These are phyloP conservation scores for Malus orientalis DNA, from an alignment of 306 rosid genomes.

Conservation along the genomic window DNA sequence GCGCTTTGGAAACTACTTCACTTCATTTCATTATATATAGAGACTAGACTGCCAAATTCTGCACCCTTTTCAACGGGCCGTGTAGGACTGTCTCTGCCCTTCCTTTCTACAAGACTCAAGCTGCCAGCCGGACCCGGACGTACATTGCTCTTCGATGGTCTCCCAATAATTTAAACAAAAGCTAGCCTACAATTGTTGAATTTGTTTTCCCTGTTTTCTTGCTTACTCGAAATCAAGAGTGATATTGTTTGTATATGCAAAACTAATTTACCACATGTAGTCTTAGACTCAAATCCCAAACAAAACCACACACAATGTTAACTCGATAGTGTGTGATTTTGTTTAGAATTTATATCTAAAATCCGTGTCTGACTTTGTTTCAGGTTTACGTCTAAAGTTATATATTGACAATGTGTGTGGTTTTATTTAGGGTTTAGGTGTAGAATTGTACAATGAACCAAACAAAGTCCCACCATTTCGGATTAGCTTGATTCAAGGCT, in stretches of 20 bases:
- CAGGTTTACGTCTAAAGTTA: neutral
- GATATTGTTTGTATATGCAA: neutral
- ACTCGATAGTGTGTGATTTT: too few relatives aligned
- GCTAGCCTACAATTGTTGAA: neutral
- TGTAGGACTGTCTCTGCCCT: neutral
- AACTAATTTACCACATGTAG: too few relatives aligned
- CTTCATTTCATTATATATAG: neutral
- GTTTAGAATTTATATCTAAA: too few relatives aligned
- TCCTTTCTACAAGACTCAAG: neutral
- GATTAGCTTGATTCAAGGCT: too few relatives aligned
- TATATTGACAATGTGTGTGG: too few relatives aligned
- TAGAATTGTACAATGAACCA: too few relatives aligned
- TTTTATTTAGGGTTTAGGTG: too few relatives aligned
- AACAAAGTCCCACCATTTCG: too few relatives aligned
- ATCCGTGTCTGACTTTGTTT: neutral
- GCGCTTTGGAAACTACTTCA: neutral
- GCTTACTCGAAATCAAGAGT: neutral
- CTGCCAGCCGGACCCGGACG: neutral
- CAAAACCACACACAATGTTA: neutral
- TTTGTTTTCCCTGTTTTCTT: neutral
- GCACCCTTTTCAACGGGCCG: neutral
- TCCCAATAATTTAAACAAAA: neutral
- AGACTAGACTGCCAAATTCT: neutral
- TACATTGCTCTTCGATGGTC: neutral
- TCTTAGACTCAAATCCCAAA: neutral